Evolutionary conservation across 2,329 filamentous ascomycete genomes (phyloP), one percentile per base, ranked within the genome.

Genomic region (Dactylella cylindrospora): DNA sequence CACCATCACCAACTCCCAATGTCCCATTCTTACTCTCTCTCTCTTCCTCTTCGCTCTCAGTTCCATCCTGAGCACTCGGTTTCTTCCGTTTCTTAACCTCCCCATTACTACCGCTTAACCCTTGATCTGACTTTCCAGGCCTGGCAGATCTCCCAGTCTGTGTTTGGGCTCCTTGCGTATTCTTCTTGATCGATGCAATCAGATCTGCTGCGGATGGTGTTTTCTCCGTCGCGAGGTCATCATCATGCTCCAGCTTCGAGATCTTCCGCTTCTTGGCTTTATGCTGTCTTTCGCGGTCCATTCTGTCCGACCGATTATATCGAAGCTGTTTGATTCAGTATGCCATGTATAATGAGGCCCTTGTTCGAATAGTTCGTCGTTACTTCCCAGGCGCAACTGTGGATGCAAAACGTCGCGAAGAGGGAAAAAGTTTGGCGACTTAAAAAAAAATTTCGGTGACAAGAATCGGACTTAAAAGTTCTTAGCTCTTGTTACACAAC

Each of bases 81-180:
- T 61, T 64, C 47, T 64, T 66, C 29, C 64, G 44, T 23, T 65
- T 64, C 54, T 66, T 54, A 17, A 31, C 40, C n/a, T 67, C 54
- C 15, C 55, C 49, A 23, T 35, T 25, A 19, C 38, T 26, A 19
- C n/a, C 29, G 25, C n/a, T 46, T 15, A 17, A 28, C 12, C 5
- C 13, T 4, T 47, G 29, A n/a, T 12, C 36, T 17, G 28, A 17
- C 22, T 39, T 53, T 12, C 19, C 31, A 29, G 29, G 17, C 5
- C 25, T 13, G 15, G 43, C 17, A 22, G 50, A n/a, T 2, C 15
- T 20, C n/a, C 10, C 32, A 17, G 54, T 32, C 32, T 54, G 57
- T 5, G 57, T 50, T 28, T 53, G 39, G 29, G 23, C 39, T 8
- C 31, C 40, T 15, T 62, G 57, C 8, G 57, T 62, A 25, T 64